Base-by-base conservation (phyloP, 1,284 basidiomycete genomes). In the Psilocybe mexicana region DNA sequence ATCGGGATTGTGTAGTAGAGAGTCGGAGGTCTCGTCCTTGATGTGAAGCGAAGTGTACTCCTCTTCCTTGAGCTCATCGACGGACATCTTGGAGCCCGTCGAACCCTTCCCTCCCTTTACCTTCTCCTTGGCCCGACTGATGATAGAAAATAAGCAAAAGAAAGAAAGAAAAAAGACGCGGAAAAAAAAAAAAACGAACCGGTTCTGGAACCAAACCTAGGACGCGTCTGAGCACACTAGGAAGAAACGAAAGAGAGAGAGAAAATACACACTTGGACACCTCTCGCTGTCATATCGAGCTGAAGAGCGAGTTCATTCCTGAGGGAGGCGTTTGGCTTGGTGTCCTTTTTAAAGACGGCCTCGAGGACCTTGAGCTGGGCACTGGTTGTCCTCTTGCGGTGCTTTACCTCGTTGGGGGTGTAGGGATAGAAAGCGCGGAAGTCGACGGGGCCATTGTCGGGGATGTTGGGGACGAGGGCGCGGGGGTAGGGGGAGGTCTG, bases 181-280 rank as follows among this genome's bases (percentile, higher is more conserved):
- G 30, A 24, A 40, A 18, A 33, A 54, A 40, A 48, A 59, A 40
- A 56, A 45, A 54, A 74, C 76, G 64, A 66, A 90, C 89, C 92
- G 82, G 72, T 95, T 95, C 74, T 94, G 93, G 73, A 95, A 95
- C 93, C 93, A 94, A 43, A 92, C 89, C 88, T 91, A 60, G 53
- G 55, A 54, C 53, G 57, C 58, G 68, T 59, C 67, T 63, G 59
- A 36, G 52, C 43, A 38, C 49, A 43, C 30, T 56, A 55, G 26
- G 7, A 58, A 55, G 49, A 38, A 18, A 52, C 54, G n/a, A 26
- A 26, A 59, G 55, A 61, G 55, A 50, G 52, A 44, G 46, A 38
- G 40, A 55, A 64, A 51, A 43, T 55, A 74, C 86, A 67, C 62
- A 96, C 94, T 82, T 98, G 95, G 1, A 98, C 92, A 44, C 93